Evolutionary conservation across 306 rosid genomes (phyloP), one percentile per base, ranked within the genome.

Genomic region (Trifolium fragiferum): DNA sequence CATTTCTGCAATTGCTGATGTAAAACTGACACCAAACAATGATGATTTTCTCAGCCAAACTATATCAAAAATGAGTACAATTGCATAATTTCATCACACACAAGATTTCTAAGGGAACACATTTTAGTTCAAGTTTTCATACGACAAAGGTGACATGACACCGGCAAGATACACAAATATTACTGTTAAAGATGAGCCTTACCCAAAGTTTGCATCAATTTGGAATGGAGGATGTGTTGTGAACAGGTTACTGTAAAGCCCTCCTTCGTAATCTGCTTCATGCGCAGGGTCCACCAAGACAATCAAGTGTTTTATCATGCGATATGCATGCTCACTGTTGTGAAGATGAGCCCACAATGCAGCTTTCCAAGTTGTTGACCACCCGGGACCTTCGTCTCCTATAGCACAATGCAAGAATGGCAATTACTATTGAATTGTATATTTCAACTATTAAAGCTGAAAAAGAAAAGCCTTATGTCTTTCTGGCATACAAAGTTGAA

Each of bases 361-460:
- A 49, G 82, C 82, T 82, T 91, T 91, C 97, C 98, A 94, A 35
- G 86, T 81, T 49, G 98, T 91, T 37, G 98, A 94, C 98, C 98
- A 94, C 66, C 96, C 98, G n/a, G 98, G 97, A 77, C 98, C 97
- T 1, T 94, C 98, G 58, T 88, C 97, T 70, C 98, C 97, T 94
- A 85, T 84, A 80, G 68, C 37, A 77, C 61, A 59, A 20, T 8
- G 74, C 66, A 70, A 8, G 72, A 81, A 73, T 68, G 63, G 67
- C 66, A 78, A 41, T 70, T 62, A 54, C 41, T 46, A n/a, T 78
- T 41, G 38, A 66, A 66, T 25, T 21, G 16, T 62, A 46, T 49
- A 43, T 38, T 43, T 81, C 27, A 15, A 40, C 51, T 57, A 74
- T 27, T 64, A 43, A 20, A 49, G 57, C 12, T 21, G 25, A 73